These are phyloP conservation scores for Dryas integrifolia DNA, from an alignment of 331 rosid species.

Conservation along the genomic window DNA sequence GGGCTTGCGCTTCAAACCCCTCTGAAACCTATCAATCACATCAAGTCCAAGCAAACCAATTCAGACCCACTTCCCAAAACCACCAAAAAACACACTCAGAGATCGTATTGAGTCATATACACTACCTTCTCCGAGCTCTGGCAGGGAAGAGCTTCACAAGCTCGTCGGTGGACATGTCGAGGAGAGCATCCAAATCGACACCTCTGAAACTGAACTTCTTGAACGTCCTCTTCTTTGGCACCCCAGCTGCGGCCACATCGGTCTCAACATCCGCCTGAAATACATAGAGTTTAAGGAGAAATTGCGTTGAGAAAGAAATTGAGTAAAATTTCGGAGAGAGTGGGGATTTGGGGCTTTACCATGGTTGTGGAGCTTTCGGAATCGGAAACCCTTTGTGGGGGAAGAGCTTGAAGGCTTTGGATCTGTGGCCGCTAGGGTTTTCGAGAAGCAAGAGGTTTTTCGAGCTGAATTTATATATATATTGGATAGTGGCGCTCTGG, in stretches of 20 bases:
- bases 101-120: background rate
- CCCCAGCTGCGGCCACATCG: slow-evolving; percentile 59
- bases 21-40: slow-evolving; percentile 57
- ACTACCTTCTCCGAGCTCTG: slow-evolving; percentile 83
- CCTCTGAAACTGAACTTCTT: slow-evolving; percentile 95
- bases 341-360: slow-evolving; percentile 22
- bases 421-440: slow-evolving; percentile 43
- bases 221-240: slow-evolving; percentile 97
- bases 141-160: slow-evolving; percentile 89
- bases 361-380: slow-evolving; percentile 28
- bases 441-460: background rate
- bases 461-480: background rate
- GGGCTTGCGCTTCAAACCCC: slow-evolving; percentile 87
- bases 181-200: slow-evolving; percentile 85
- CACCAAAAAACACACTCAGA: background rate
- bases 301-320: background rate
- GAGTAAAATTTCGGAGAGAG: background rate
- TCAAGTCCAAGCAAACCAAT: background rate
- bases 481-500: background rate
- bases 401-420: background rate
- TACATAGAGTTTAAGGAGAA: slow-evolving; percentile 5
- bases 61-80: background rate
- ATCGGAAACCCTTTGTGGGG: slow-evolving; percentile 7
- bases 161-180: slow-evolving; percentile 92
- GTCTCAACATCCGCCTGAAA: slow-evolving; percentile 75